Conservation (phyloP, 352 stramenopile genomes). For the Globisporangium acanthophoron region DNA sequence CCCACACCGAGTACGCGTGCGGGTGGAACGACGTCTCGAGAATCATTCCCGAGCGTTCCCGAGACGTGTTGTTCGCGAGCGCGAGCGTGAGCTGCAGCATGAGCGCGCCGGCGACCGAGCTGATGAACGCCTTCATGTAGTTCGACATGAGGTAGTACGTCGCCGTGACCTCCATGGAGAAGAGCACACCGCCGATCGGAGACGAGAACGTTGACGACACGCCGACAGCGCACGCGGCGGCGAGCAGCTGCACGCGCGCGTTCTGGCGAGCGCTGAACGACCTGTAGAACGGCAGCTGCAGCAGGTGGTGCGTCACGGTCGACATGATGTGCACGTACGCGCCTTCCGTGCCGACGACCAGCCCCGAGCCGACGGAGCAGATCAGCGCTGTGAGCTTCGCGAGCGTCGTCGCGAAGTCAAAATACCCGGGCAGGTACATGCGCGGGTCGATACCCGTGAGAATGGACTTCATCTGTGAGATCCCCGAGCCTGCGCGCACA, state of each 20-base stretch:
- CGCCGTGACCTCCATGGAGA: conserved; percentile 92
- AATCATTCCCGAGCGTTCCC: conserved; percentile 39
- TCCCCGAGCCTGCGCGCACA: conserved; percentile 38
- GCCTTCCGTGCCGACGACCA: conserved; percentile 97
- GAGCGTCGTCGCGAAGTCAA: conserved; percentile 77
- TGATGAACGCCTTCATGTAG: conserved; percentile 89
- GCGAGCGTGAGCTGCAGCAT: conserved; percentile 74
- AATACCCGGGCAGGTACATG: conserved; percentile 81
- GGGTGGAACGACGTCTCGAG: conserved; percentile 43
- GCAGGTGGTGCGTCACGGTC: conserved; percentile 89
- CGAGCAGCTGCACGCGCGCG: conserved; percentile 83
- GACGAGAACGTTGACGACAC: conserved; percentile 92
- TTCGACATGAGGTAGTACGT: conserved; percentile 89
- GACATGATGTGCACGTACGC: conserved; percentile 98
- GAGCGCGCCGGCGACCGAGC: conserved; percentile 63
- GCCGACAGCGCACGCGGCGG: conserved; percentile 88
- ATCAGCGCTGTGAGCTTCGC: conserved; percentile 92
- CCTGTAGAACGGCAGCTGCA: conserved; percentile 69
- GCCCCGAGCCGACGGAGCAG: conserved; percentile 90
- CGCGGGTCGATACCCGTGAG: conserved; percentile 77
- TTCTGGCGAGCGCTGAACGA: conserved; percentile 75
- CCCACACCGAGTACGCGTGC: conserved; percentile 59
- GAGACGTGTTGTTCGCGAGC: conserved; percentile 46
- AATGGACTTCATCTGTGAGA: conserved; percentile 89
- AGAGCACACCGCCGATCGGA: conserved; percentile 92